Percentiles rank a stretch among this genome's conserved stretches.
phyloP scores from a whole-genome alignment of 257 asterid species.

The Nicotiana otophora region DNA sequence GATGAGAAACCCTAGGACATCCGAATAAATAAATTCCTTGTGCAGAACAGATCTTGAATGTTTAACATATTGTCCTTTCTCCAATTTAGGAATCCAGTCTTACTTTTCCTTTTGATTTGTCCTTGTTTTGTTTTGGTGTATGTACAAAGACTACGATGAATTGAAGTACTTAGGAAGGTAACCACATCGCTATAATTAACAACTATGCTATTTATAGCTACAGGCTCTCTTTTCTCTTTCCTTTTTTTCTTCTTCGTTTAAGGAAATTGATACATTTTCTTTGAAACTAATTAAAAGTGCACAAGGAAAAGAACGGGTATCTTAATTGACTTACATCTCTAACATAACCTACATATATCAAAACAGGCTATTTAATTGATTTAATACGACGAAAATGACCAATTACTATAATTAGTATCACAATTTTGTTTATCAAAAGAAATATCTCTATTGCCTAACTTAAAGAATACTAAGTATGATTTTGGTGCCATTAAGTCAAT shows the following conservation, averaged over 20 bases:
- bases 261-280: slow-evolving; percentile 4
- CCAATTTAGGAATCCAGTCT: background rate
- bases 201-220: background rate
- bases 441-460: background rate
- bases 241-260: background rate
- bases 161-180: background rate
- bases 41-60: background rate
- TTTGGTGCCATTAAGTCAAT: background rate
- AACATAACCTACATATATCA: background rate
- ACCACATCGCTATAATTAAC: background rate
- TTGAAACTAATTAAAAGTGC: background rate
- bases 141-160: background rate
- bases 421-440: background rate
- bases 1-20: background rate
- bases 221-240: background rate
- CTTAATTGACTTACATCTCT: background rate
- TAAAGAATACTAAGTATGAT: background rate
- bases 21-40: background rate
- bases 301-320: background rate
- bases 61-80: background rate
- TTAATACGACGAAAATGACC: slow-evolving; percentile 2
- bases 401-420: background rate
- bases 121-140: background rate
- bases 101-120: background rate
- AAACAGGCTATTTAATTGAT: background rate